Evolutionary conservation across 2,329 filamentous ascomycete genomes (phyloP), one percentile per base, ranked within the genome.

Genomic region (Cladosporium cucumerinum): DNA sequence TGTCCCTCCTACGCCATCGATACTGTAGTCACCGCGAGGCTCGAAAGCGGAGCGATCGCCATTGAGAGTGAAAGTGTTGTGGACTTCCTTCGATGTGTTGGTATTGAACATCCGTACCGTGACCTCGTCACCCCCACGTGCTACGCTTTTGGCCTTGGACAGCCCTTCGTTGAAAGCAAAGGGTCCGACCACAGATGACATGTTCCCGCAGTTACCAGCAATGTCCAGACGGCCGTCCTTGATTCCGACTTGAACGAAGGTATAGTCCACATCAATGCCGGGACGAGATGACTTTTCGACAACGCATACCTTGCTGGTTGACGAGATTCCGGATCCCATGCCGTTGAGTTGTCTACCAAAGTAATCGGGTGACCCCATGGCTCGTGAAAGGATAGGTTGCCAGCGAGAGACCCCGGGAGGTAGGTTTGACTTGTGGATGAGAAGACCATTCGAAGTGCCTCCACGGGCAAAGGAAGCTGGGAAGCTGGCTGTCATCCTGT

Each of bases 121-220:
- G 1, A 80, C 78, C 65, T 75, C 73, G 11, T 71, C 72, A 23
- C 75, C 72, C 2, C 69, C 75, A 55, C 72, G 78, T 61, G 63
- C 71, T 66, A 16, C 16, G 10, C 74, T 66, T 34, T 63, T 76
- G 32, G 59, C 59, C 23, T 62, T 62, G 64, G 86, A 76, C 1
- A 89, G 67, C 2, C 83, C 80, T 26, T 81, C 75, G 77, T 91
- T 77, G 72, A 87, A 78, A 2, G 86, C 86, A 71, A 85, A 88
- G 0, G 89, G 89, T 0, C 89, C 90, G 54, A 92, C 83, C 0
- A 86, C 83, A 48, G 84, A 82, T 6, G 82, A 86, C 87, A 92
- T 89, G 73, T 92, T 92, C n/a, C 89, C 89, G 72, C 89, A 92
- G 70, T 91, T 92, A 26, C 88, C 86, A 0, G 87, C 86, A 70